Evolutionary conservation across 2,329 filamentous ascomycete species (phyloP).

Genomic region (Aspergillus nomiae): DNA sequence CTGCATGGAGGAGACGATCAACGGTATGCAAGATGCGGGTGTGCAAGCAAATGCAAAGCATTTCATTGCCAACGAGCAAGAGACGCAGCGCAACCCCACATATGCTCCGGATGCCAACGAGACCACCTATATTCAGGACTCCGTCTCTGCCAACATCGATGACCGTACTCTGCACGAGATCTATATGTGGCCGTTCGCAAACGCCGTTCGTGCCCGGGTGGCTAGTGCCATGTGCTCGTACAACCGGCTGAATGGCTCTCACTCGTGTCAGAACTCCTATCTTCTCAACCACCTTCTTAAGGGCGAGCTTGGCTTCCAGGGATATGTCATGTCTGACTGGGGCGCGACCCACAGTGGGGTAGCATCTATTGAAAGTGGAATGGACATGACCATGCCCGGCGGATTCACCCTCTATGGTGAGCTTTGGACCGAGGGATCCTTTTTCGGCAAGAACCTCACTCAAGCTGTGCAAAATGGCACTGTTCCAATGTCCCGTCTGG

Average conservation of each 20-base stretch:
- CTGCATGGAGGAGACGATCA: constrained; percentile 42
- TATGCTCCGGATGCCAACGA: constrained; percentile 49
- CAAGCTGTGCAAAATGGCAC: constrained; percentile 56
- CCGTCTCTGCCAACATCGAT: constrained; percentile 56
- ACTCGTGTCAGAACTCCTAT: constrained; percentile 51
- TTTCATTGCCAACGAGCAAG: constrained; percentile 68
- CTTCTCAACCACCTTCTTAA: constrained; percentile 51
- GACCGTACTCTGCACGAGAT: constrained; percentile 74
- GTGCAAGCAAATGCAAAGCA: constrained; percentile 32
- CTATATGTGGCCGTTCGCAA: constrained; percentile 76
- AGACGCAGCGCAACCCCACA: constrained; percentile 48
- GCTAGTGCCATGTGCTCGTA: constrained; percentile 49
- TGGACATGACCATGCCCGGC: constrained; percentile 60
- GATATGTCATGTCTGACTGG: constrained; percentile 51
- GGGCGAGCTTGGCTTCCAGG: constrained; percentile 53
- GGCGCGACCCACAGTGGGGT: constrained; percentile 48
- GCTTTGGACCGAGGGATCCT: constrained; percentile 2
- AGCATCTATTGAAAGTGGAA: constrained; percentile 48
- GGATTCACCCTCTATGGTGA: neutral
- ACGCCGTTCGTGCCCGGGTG: constrained; percentile 68
- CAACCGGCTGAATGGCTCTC: constrained; percentile 49
- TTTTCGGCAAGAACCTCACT: constrained; percentile 45
- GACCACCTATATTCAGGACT: constrained; percentile 24
- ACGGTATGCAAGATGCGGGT: constrained; percentile 60
- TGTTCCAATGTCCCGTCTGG: constrained; percentile 41